Percentiles rank a stretch among this genome's conserved stretches.
phyloP scores from a whole-genome alignment of 768 basidiomycete species.

The Boletus subcaerulescens region DNA sequence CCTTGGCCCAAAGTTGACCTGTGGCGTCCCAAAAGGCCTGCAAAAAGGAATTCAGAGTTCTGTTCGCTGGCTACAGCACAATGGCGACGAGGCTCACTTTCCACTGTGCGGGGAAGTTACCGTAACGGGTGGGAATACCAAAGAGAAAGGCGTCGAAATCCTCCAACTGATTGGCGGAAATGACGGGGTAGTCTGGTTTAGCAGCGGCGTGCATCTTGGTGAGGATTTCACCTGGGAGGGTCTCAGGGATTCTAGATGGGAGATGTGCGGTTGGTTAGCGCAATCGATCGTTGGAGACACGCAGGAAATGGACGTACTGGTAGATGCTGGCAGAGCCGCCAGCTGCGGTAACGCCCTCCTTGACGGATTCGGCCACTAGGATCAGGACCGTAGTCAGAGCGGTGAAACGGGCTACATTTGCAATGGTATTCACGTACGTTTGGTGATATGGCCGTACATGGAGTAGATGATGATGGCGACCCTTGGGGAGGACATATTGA shows the following conservation, averaged over 20 bases:
- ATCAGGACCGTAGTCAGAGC: no score
- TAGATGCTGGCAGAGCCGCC: slow-evolving; percentile 52
- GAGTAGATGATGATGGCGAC: slow-evolving; percentile 74
- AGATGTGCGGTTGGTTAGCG: neutral
- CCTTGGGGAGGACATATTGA: slow-evolving; percentile 46
- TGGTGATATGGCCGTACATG: slow-evolving; percentile 73
- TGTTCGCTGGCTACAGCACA: no score
- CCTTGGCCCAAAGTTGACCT: slow-evolving; percentile 58
- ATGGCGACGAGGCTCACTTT: slow-evolving; percentile 44
- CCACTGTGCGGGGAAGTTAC: slow-evolving; percentile 77
- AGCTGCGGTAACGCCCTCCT: slow-evolving; percentile 43
- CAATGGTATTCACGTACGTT: slow-evolving; percentile 40
- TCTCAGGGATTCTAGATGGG: slow-evolving; percentile 67
- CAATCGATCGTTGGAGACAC: neutral
- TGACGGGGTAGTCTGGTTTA: slow-evolving; percentile 69
- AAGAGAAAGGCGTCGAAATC: slow-evolving; percentile 70
- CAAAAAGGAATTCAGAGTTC: neutral
- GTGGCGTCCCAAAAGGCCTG: slow-evolving; percentile 77
- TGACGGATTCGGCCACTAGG: slow-evolving; percentile 58
- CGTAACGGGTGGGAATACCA: slow-evolving; percentile 79
- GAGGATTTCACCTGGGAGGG: slow-evolving; percentile 66
- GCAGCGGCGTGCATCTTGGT: slow-evolving; percentile 66
- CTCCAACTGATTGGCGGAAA: slow-evolving; percentile 50
- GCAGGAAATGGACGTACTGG: slow-evolving; percentile 41
- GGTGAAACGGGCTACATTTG: no score